Percentiles rank a stretch among this genome's conserved stretches.
Conservation (phyloP, 805 yeast genomes). For the Teunomyces cretensis region DNA sequence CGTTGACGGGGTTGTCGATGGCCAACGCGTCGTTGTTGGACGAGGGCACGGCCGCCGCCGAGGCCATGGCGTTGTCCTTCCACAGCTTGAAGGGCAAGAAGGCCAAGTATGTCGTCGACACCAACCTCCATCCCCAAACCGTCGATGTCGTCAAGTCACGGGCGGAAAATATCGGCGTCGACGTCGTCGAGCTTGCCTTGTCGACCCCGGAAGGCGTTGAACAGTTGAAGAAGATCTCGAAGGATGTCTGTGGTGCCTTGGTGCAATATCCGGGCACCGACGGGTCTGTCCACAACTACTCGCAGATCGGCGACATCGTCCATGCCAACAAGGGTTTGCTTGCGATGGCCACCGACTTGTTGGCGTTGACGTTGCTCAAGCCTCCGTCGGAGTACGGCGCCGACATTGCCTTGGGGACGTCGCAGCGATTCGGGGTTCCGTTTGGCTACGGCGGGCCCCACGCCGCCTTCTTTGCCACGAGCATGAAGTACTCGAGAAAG, state of each 20-base stretch:
- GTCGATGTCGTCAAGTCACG: conserved; percentile 75
- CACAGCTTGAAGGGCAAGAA: conserved; percentile 68
- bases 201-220: conserved; percentile 37
- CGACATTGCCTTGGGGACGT: conserved; percentile 87
- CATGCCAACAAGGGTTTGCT: conserved; percentile 75
- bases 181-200: conserved; percentile 58
- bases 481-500: conserved; percentile 77
- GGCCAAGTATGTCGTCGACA: conserved; percentile 67
- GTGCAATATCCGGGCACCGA: conserved; percentile 90
- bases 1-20: conserved; percentile 90
- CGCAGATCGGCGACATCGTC: conserved; percentile 57
- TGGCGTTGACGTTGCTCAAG: conserved; percentile 81
- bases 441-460: conserved; percentile 99
- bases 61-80: conserved; percentile 87
- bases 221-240: conserved; percentile 22
- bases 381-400: conserved; percentile 89
- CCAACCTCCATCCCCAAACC: conserved; percentile 81
- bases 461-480: conserved; percentile 94
- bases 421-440: conserved; percentile 97
- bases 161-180: conserved; percentile 71
- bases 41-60: conserved; percentile 97
- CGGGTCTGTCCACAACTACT: conserved; percentile 58
- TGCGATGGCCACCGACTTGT: conserved; percentile 85
- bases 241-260: conserved; percentile 69
- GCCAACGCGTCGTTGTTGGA: conserved; percentile 94